Base-by-base conservation (phyloP, 768 basidiomycete genomes). In the Naematelia aurantialba region DNA sequence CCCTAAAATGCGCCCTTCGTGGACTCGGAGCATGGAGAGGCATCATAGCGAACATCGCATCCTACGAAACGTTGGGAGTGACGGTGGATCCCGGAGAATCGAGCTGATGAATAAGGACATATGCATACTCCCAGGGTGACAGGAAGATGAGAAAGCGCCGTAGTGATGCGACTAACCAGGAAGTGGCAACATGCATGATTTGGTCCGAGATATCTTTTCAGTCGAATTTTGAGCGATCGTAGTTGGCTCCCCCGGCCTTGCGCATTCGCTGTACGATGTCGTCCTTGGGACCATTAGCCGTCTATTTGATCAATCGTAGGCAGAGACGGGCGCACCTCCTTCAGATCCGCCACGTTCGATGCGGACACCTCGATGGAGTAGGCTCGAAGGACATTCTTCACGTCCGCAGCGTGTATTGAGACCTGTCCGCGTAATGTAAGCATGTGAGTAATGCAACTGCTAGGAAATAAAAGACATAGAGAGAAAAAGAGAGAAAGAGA, bases 311-410 rank as follows among this genome's bases (percentile, higher is more conserved):
- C n/a, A n/a, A n/a, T n/a, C n/a, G n/a, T n/a, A n/a, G n/a, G n/a
- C n/a, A 14, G 31, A 17, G 17, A 53, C 19, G 29, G 22, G 56
- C 58, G 22, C 19, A 60, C 62, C 62, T 63, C 31, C 34, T 85
- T 86, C 60, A 97, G 78, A 78, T 96, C 92, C 54, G 88, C 87
- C 74, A 83, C 84, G 75, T 89, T 87, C 53, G 83, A 82, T 31
- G 91, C 91, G 13, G 89, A 82, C 58, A 97, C 89, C 69, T 96
- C 91, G 70, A 96, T 87, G 52, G 89, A 89, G 79, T 82, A 92
- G 59, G 80, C 67, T 30, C 85, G 83, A 67, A 97, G 78, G 57
- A 87, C 85, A 48, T 79, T 73, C 80, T 96, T 94, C 78, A 96
- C 90, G 79, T 91, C 87, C 64, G 88, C 88, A 24, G 85, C 72